Evolutionary conservation across 768 basidiomycete genomes (phyloP), one percentile per base, ranked within the genome.

Genomic region (Lactifluus echinatus): DNA sequence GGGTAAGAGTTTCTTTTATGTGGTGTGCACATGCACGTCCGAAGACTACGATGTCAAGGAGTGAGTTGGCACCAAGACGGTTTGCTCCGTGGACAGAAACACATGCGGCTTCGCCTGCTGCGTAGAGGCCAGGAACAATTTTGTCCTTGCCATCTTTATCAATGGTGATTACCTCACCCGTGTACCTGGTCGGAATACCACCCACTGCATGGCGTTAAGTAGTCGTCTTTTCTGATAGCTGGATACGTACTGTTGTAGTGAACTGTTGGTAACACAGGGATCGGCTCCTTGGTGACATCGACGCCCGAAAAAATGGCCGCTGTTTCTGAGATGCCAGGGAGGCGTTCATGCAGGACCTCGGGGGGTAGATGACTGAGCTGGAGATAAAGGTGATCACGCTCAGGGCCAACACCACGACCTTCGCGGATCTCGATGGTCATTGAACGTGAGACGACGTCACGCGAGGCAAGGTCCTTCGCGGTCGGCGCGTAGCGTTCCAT

Each of bases 401-500:
- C 94, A 26, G 93, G 90, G 55, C 96, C 96, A 64, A 98, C 93
- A 75, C 96, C 96, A 68, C 96, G 93, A 62, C 96, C 96, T 70
- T 99, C 96, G 58, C 96, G 89, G 66, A 99, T 90, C 72, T 99
- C 96, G 65, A 98, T 79, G 45, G 96, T 99, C 95, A 98, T 99
- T 51, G 91, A 93, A 66, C 96, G 93, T 48, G 96, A 98, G 33
- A 99, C 96, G 68, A 99, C 96, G 69, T 99, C 96, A 69, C 96
- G 93, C 45, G 96, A 99, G 40, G 96, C 96, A 64, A 99, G 83
- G 79, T 99, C 96, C 79, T 98, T 98, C 61, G 96, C 96, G 43
- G 95, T 97, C 10, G 96, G 96, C 0, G 96, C 96, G 71, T 98
- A 98, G 71, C 95, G 91, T 73, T 98, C 95, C 96, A 99, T 99